A percentile compares a stretch with the other conserved stretches of the same genome.
phyloP scores from a whole-genome alignment of 306 rosid species.

The Abrus precatorius region DNA sequence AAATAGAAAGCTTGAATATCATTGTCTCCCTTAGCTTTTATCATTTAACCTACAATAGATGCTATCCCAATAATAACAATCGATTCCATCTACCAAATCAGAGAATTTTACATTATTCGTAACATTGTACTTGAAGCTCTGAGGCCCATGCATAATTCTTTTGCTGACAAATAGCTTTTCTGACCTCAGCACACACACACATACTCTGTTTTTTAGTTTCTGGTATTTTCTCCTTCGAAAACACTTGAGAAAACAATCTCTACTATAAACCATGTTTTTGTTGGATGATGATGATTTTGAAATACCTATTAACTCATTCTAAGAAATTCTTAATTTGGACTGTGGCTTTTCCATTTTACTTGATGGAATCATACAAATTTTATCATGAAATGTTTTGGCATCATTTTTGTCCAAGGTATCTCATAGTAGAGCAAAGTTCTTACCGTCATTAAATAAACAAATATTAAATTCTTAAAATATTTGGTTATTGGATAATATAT shows the following conservation, averaged over 20 bases:
- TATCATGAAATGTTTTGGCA: not conserved
- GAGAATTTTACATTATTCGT: constrained; percentile 8
- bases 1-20: constrained; percentile 21
- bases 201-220: not conserved
- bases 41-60: not conserved
- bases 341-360: constrained; percentile 1
- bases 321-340: not conserved
- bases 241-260: not conserved
- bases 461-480: not conserved
- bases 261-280: constrained; percentile 14
- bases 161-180: constrained; percentile 10
- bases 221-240: not conserved
- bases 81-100: constrained; percentile 8
- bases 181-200: not conserved
- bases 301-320: not conserved
- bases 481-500: not conserved
- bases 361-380: constrained; percentile 22
- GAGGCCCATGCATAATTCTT: not conserved
- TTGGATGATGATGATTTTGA: not conserved
- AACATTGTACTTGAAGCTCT: constrained; percentile 3
- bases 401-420: not conserved
- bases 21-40: not conserved
- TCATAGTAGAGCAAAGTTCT: not conserved
- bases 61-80: not conserved
- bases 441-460: not conserved